Conservation (phyloP, 1,139 yeast genomes). For the Taphrina populina region DNA sequence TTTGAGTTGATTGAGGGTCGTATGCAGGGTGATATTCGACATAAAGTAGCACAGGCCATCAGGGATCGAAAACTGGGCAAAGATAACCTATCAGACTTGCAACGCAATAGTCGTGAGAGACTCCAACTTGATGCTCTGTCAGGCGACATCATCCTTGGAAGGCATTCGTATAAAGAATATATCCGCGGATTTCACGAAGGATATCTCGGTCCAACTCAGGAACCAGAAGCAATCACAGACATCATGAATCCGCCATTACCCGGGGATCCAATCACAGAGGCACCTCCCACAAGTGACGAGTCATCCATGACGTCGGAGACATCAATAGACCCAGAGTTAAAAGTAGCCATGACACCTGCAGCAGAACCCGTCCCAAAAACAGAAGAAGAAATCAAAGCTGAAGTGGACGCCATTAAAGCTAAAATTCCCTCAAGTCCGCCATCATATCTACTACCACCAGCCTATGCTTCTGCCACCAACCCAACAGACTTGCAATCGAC, state of each 20-base stretch:
- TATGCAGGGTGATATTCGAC: constrained; percentile 86
- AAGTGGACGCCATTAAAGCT: constrained; percentile 29
- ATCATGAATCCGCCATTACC: constrained; percentile 25
- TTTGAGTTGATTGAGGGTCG: constrained; percentile 69
- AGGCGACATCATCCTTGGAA: constrained; percentile 86
- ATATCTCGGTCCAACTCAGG: constrained; percentile 57
- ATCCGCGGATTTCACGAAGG: constrained; percentile 92
- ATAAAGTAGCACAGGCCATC: constrained; percentile 76
- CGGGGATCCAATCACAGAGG: constrained; percentile 31
- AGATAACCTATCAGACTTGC: constrained; percentile 24
- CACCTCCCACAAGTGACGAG: constrained; percentile 1
- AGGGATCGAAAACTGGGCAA: constrained; percentile 56
- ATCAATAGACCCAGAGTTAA: constrained; percentile 24
- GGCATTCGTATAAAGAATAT: constrained; percentile 95
- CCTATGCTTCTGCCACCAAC: constrained; percentile 22
- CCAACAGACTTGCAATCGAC: constrained; percentile 44
- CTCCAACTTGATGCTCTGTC: constrained; percentile 45
- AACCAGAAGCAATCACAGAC: constrained; percentile 32
- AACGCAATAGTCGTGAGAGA: constrained; percentile 36
- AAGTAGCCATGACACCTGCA: constrained; percentile 37
- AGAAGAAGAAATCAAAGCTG: constrained; percentile 31
- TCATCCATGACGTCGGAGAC: not conserved
- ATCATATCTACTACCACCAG: constrained; percentile 35
- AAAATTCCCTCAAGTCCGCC: constrained; percentile 36
- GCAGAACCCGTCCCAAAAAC: constrained; percentile 10